Evolutionary conservation across 2,329 filamentous ascomycete genomes (phyloP).

Genomic region (Alternaria arborescens): DNA sequence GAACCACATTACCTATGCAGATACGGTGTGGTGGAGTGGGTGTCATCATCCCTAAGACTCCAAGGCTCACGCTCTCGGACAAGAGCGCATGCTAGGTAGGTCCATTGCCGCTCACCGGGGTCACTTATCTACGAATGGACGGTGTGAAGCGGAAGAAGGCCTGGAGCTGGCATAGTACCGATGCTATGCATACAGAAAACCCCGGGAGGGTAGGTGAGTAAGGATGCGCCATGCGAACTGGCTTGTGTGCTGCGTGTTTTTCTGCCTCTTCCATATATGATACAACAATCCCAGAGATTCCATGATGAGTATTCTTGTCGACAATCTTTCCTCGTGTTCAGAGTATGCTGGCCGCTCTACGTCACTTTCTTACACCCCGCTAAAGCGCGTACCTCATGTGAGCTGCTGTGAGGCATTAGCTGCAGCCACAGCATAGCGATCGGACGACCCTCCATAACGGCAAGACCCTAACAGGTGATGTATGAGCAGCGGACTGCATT

Average conservation of each 20-base stretch:
- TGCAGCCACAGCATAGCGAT: constrained; percentile 12
- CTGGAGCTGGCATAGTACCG: constrained; percentile 12
- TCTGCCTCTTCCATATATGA: not conserved
- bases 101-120: constrained; percentile 4
- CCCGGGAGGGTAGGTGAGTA: not conserved
- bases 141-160: not conserved
- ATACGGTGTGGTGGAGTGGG: not conserved
- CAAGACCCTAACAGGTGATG: constrained; percentile 3
- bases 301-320: not conserved
- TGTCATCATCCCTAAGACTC: constrained; percentile 6
- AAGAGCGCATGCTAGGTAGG: constrained; percentile 15
- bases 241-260: not conserved
- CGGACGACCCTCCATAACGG: constrained; percentile 1
- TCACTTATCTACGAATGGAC: not conserved
- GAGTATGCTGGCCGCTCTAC: not conserved
- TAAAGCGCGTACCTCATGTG: not conserved
- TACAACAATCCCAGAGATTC: not conserved
- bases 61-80: constrained; percentile 6
- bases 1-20: constrained; percentile 4
- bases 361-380: not conserved
- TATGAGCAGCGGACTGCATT: constrained; percentile 6
- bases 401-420: not conserved
- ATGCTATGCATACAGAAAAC: not conserved
- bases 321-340: not conserved
- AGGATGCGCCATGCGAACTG: constrained; percentile 14